Conservation (phyloP, 345 rosid species). For the Ailanthus altissimus region DNA sequence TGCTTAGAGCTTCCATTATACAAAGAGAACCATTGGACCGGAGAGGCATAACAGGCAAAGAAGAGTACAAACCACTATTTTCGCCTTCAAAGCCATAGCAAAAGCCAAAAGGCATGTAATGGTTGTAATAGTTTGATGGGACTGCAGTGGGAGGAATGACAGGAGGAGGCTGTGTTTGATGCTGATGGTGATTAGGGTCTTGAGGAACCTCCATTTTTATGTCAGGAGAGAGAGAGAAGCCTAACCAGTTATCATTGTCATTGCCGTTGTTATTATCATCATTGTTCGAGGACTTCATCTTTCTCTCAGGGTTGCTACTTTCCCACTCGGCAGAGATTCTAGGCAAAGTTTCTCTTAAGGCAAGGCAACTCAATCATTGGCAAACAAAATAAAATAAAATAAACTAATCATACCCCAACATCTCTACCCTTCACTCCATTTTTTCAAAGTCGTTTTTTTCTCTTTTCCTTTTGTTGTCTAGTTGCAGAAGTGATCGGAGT, state of each 20-base stretch:
- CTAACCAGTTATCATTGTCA: constrained; percentile 56
- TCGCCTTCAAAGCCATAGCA: constrained; percentile 54
- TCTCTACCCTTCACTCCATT: constrained; percentile 20
- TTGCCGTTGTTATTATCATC: constrained; percentile 44
- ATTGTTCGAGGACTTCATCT: constrained; percentile 65
- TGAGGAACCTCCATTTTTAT: constrained; percentile 60
- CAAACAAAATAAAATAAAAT: constrained; percentile 21
- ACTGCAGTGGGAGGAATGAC: constrained; percentile 35
- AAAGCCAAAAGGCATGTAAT: constrained; percentile 43
- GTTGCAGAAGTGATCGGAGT: constrained; percentile 34
- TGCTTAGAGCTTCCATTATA: constrained; percentile 76
- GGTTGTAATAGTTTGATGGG: constrained; percentile 36
- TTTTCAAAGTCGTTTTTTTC: constrained; percentile 15
- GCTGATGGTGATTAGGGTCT: constrained; percentile 11
- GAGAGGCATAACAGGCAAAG: constrained; percentile 79
- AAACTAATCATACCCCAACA: constrained; percentile 34
- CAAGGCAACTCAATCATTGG: constrained; percentile 70
- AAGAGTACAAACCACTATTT: constrained; percentile 47
- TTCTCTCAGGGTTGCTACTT: constrained; percentile 24
- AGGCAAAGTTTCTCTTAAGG: constrained; percentile 33
- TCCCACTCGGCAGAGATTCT: constrained; percentile 22
- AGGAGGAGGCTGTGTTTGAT: constrained; percentile 30
- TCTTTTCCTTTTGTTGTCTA: constrained; percentile 24
- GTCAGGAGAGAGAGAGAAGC: constrained; percentile 81
- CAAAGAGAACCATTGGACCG: constrained; percentile 96